Base-by-base conservation (phyloP, 2,329 filamentous ascomycete genomes). In the Penicillium sp. region DNA sequence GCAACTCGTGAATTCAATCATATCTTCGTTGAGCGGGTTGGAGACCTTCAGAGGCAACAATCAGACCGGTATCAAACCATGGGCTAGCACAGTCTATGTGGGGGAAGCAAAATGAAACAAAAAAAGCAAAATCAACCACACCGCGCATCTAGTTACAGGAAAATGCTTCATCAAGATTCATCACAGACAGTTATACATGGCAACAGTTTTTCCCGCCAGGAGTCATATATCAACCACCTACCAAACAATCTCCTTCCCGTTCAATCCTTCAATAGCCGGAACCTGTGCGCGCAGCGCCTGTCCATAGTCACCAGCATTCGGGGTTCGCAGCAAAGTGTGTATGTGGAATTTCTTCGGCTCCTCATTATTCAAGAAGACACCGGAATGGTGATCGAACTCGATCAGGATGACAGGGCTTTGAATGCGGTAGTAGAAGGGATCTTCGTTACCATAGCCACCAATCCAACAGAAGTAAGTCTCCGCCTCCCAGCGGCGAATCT, bases 381-480 rank as follows among this genome's bases (percentile, higher is more conserved):
- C 88, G 0, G 84, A 89, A 68, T 92, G 89, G 64, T 91, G 87
- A 62, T 92, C 89, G 62, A 93, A 89, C 76, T 93, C 89, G 45
- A 87, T 76, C 2, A 92, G 75, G 0, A 90, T 76, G 0, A 92
- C 88, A 0, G 88, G 88, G 58, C 84, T 90, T 70, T 93, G 89
- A 3, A 93, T 80, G 0, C 89, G 80, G 63, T 86, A 93, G 69
- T 92, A 93, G 63, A 90, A 93, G 0, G 89, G 77, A 66, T 91
- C 88, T 0, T 82, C 71, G 45, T 89, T 78, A 0, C 78, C 83
- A 54, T 76, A 88, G 0, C 83, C 84, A 3, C 89, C 89, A 47
- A 92, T 91, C 70, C 89, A 93, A 66, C 81, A 83, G 66, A 90
- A 92, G 64, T 89, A 89, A 4, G 88, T 92, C 75, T 91, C 87